These are phyloP conservation scores for Mortierella sp. DNA, from an alignment of 371 early-diverging fungal species.

Conservation along the genomic window DNA sequence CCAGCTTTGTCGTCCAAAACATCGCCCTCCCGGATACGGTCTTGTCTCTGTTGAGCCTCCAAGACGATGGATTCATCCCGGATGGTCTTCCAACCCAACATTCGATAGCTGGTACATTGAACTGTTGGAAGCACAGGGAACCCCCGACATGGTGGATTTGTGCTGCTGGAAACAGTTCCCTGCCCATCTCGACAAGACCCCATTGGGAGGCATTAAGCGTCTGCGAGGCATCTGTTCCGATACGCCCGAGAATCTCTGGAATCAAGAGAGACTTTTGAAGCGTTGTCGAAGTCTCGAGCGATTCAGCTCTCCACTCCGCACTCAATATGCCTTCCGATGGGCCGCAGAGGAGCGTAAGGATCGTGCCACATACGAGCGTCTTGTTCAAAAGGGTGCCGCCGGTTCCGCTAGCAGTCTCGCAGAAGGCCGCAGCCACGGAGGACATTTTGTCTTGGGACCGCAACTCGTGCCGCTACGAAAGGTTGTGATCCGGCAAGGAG, in stretches of 20 bases:
- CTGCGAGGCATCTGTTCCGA: constrained; percentile 12
- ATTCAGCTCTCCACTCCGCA: constrained; percentile 8
- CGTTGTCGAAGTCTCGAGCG: constrained; percentile 32
- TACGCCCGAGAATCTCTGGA: constrained; percentile 11
- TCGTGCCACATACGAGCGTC: constrained; percentile 10
- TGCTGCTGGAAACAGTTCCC: constrained; percentile 17
- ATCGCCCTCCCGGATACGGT: constrained; percentile 1
- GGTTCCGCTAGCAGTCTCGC: constrained; percentile 12
- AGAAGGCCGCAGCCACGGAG: constrained; percentile 15
- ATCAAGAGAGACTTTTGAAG: constrained; percentile 14
- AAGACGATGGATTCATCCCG: constrained; percentile 14
- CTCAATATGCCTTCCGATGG: constrained; percentile 14
- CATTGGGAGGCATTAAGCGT: constrained; percentile 14
- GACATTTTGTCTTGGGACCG: constrained; percentile 20
- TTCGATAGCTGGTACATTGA: constrained; percentile 9
- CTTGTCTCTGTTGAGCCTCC: constrained; percentile 17
- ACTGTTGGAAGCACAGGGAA: constrained; percentile 16
- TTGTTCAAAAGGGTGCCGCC: constrained; percentile 9
- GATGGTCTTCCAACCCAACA: constrained; percentile 1
- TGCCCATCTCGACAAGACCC: not conserved
- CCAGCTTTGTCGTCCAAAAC: not conserved
- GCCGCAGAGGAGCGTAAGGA: constrained; percentile 32
- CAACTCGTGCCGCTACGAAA: constrained; percentile 24
- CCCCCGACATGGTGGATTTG: constrained; percentile 17
- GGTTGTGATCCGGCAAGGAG: not conserved